Base-by-base conservation (phyloP, 306 rosid genomes). In the Aeschynomene evenia region DNA sequence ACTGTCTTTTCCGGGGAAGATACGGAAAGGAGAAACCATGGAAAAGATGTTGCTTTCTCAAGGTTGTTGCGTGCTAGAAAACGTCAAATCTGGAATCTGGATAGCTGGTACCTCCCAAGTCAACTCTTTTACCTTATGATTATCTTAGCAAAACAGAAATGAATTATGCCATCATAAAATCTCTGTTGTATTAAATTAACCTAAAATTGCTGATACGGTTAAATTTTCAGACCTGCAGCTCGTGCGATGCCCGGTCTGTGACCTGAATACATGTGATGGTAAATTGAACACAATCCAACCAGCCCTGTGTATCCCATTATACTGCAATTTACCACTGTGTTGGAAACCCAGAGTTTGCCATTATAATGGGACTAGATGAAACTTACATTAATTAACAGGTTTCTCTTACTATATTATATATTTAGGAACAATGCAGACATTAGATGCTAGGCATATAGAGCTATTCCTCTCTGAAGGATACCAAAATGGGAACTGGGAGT, bases 371-470 rank as follows among this genome's bases (percentile, higher is more conserved):
- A 55, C 72, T 65, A 66, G 72, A 78, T 51, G 66, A 29, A 55
- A 66, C 45, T 51, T 31, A 10, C 14, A 21, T 42, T 53, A 70
- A 45, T 71, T 78, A 61, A 66, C 66, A 40, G 36, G 55, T 75
- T 63, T 58, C 29, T 67, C 52, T 76, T 58, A 19, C 64, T 54
- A n/a, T n/a, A n/a, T n/a, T n/a, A n/a, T n/a, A n/a, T 59, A 20
- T 36, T 66, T 80, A 94, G 99, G 99, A 91, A 94, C 99, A 24
- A 94, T 91, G 99, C 99, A 94, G 83, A 91, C 97, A 26, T 67
- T 91, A 67, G 99, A 94, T 74, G 95, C 95, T 62, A 88, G 97
- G 86, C 97, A 91, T 68, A 83, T 94, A 56, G 97, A 91, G 33
- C 83, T 94, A 71, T 94, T 91, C 80, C 91, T 85, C 72, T 79